Conservation (phyloP, 305 asterid genomes). For the Rubia peregrina region DNA sequence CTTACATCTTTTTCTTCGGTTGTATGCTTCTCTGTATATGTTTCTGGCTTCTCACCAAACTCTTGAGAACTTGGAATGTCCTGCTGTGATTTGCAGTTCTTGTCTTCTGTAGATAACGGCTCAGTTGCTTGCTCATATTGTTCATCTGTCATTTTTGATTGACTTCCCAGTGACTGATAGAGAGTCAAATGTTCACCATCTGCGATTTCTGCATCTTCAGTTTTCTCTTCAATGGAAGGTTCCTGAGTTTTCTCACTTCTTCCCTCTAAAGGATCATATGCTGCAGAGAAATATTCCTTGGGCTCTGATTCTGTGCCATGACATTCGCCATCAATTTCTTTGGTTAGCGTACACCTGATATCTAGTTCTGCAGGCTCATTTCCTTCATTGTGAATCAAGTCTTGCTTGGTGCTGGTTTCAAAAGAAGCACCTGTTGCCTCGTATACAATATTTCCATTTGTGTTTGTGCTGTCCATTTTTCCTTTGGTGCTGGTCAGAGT, state of each 20-base stretch:
- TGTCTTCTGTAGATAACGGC: slow-evolving; percentile 9
- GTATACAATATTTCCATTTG: no score
- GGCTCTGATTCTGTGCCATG: not conserved
- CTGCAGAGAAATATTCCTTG: not conserved
- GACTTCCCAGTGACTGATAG: slow-evolving; percentile 2
- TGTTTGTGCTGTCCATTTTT: no score
- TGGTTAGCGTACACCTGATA: not conserved
- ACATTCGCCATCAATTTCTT: not conserved
- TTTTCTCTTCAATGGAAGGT: not conserved
- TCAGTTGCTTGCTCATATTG: slow-evolving; percentile 9
- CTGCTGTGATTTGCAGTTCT: not conserved
- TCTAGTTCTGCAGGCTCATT: not conserved
- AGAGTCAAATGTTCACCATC: not conserved
- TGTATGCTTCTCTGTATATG: slow-evolving; percentile 20
- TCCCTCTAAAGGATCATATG: not conserved
- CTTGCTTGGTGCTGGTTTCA: slow-evolving; percentile 5
- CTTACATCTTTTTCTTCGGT: slow-evolving; percentile 17
- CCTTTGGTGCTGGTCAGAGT: no score
- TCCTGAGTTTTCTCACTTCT: not conserved
- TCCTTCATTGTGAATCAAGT: slow-evolving; percentile 7
- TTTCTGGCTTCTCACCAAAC: not conserved
- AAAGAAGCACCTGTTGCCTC: slow-evolving; percentile 8
- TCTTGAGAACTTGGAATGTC: slow-evolving; percentile 5
- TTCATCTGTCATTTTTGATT: not conserved
- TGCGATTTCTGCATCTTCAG: not conserved